Percentiles rank a stretch among this genome's conserved stretches.
Evolutionary conservation across 2,329 filamentous ascomycete species (phyloP).

Genomic region (Verticillium alfalfae): DNA sequence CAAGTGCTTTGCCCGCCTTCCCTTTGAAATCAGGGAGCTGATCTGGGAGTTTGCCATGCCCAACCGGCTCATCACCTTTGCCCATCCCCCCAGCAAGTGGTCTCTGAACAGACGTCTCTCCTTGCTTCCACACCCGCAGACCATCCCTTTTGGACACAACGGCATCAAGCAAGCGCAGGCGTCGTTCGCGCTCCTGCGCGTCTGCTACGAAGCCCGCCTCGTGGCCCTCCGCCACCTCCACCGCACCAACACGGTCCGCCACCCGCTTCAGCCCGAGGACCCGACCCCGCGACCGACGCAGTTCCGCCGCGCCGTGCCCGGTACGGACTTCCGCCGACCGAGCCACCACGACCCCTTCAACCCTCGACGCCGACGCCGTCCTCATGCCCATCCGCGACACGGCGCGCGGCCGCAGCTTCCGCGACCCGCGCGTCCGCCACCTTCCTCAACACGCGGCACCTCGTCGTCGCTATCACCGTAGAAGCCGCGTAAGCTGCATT

Average conservation of each 20-base stretch:
- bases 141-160: neutral
- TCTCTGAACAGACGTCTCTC: conserved; percentile 6
- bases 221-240: neutral
- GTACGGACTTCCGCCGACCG: neutral
- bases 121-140: neutral
- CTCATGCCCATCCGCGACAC: neutral
- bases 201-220: neutral
- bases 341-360: neutral
- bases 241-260: neutral
- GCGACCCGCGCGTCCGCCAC: neutral
- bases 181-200: neutral
- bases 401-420: neutral
- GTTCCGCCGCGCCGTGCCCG: neutral
- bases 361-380: neutral
- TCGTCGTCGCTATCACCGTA: neutral
- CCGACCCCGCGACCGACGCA: neutral
- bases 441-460: neutral
- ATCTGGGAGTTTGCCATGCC: conserved; percentile 9
- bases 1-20: conserved; percentile 1
- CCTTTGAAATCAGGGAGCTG: conserved; percentile 7
- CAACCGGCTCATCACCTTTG: conserved; percentile 5
- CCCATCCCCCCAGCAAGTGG: conserved; percentile 7
- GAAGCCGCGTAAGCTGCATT: neutral
- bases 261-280: neutral
- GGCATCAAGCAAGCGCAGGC: neutral